These are phyloP conservation scores for Marchantia polymorpha DNA, from an alignment of 225 moss, liverwort and hornwort species.

Conservation along the genomic window DNA sequence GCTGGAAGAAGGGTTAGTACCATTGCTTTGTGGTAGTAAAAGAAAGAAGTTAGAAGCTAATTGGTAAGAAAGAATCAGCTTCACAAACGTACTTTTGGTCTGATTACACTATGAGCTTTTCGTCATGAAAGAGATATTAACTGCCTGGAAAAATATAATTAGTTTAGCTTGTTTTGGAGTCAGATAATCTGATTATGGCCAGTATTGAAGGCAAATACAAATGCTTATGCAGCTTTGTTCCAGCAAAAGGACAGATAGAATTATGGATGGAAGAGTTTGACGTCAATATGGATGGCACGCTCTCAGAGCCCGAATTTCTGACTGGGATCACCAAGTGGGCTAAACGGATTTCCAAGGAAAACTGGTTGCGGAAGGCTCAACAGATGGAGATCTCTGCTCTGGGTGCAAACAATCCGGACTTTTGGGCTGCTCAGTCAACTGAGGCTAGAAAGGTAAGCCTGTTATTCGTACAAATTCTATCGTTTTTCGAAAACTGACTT, in stretches of 20 bases:
- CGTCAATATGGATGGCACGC: conserved; percentile 73
- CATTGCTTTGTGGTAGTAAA: neutral
- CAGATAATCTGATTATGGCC: neutral
- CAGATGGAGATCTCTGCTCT: conserved; percentile 23
- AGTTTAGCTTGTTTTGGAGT: neutral
- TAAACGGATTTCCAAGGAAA: conserved; percentile 34
- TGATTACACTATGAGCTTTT: neutral
- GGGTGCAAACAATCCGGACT: conserved; percentile 30
- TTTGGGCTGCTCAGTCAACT: conserved; percentile 50
- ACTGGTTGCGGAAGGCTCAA: conserved; percentile 35
- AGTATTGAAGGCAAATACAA: neutral
- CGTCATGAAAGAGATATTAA: neutral
- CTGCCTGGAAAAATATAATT: no score
- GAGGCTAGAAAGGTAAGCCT: conserved; percentile 41
- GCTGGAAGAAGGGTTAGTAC: conserved; percentile 72
- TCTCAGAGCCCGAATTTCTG: conserved; percentile 74
- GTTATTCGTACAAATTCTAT: neutral
- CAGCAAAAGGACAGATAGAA: conserved; percentile 65
- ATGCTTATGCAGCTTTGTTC: conserved; percentile 57
- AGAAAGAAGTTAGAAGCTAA: neutral
- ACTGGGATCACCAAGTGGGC: conserved; percentile 53
- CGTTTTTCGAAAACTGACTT: neutral
- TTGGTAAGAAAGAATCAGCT: neutral
- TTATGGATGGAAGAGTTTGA: conserved; percentile 88
- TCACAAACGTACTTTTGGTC: neutral